A percentile compares a stretch with the other conserved stretches of the same genome.
Evolutionary conservation across 2,329 filamentous ascomycete species (phyloP).

Genomic region (Metarhizium guizhouense): DNA sequence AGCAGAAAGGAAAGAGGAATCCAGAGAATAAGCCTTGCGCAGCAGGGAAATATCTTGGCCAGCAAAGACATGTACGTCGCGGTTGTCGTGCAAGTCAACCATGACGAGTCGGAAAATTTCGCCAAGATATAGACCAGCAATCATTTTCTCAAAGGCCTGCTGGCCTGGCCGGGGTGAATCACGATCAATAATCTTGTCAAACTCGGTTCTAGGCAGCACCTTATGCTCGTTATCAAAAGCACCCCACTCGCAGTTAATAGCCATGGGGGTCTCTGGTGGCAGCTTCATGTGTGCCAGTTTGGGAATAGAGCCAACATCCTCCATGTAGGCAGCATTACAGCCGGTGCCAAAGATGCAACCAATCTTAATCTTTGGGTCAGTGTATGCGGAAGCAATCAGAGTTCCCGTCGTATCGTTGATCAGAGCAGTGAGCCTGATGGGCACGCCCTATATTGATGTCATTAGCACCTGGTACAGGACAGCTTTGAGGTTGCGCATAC

Average conservation of each 20-base stretch:
- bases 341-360: conserved; percentile 98
- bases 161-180: conserved; percentile 88
- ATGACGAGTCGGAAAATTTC: conserved; percentile 89
- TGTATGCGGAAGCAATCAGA: conserved; percentile 92
- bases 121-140: conserved; percentile 86
- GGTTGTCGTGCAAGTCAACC: conserved; percentile 75
- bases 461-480: neutral
- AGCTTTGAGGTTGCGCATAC: conserved; percentile 12
- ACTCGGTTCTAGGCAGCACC: conserved; percentile 76
- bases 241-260: conserved; percentile 97
- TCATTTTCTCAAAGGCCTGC: conserved; percentile 97
- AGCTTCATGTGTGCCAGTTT: conserved; percentile 91
- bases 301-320: conserved; percentile 80
- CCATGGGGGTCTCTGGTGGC: conserved; percentile 74
- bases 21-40: conserved; percentile 79
- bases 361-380: conserved; percentile 85
- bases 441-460: conserved; percentile 53
- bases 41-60: conserved; percentile 73
- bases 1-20: conserved; percentile 85
- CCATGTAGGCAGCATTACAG: conserved; percentile 98
- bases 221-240: conserved; percentile 92
- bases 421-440: conserved; percentile 84
- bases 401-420: conserved; percentile 99
- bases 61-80: conserved; percentile 68
- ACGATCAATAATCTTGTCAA: conserved; percentile 81